Evolutionary conservation across 345 rosid species (phyloP).

Genomic region (Iberis pinnata): DNA sequence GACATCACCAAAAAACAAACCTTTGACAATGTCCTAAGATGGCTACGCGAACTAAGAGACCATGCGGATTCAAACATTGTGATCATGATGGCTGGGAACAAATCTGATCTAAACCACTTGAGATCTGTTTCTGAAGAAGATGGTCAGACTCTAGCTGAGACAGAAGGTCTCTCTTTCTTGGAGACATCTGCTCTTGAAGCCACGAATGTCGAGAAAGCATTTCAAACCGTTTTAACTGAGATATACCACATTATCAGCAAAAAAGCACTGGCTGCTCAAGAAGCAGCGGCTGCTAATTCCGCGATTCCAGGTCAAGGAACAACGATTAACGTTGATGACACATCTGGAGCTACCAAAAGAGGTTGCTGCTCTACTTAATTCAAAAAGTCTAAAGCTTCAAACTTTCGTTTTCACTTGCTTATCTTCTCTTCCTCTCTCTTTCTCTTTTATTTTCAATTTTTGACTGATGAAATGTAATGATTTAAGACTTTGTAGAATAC

Average conservation of each 20-base stretch:
- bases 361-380: constrained; percentile 50
- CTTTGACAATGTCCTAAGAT: constrained; percentile 54
- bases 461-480: constrained; percentile 25
- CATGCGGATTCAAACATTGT: constrained; percentile 72
- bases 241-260: constrained; percentile 62
- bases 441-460: constrained; percentile 10
- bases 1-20: constrained; percentile 74
- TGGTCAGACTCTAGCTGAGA: constrained; percentile 50
- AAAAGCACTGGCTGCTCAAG: constrained; percentile 63
- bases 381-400: not conserved
- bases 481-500: constrained; percentile 27
- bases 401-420: constrained; percentile 5
- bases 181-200: constrained; percentile 72
- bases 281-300: constrained; percentile 39
- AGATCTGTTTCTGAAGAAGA: constrained; percentile 55
- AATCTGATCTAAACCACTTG: constrained; percentile 57
- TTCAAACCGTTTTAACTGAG: constrained; percentile 54
- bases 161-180: constrained; percentile 59
- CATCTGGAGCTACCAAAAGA: constrained; percentile 40
- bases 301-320: constrained; percentile 54
- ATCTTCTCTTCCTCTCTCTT: not conserved
- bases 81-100: constrained; percentile 70
- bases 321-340: constrained; percentile 49
- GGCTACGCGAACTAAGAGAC: constrained; percentile 65
- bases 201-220: constrained; percentile 61